A percentile compares a stretch with the other conserved stretches of the same genome.
Conservation (phyloP, 306 rosid species). For the Quercus rubra region DNA sequence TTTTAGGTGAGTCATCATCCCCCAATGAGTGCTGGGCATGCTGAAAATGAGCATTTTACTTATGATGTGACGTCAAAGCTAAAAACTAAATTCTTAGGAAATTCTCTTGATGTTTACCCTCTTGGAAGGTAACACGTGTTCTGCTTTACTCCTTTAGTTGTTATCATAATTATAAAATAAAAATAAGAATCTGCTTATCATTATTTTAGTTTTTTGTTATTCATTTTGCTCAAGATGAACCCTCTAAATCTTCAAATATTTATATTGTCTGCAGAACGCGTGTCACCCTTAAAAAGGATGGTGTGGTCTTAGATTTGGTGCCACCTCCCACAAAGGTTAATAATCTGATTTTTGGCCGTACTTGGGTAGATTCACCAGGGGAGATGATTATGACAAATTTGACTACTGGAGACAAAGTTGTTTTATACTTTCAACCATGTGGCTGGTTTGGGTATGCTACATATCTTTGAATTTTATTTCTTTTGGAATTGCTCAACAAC, state of each 20-base stretch:
- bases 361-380: slow-evolving; percentile 96
- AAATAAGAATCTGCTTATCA: neutral
- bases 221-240: neutral
- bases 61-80: slow-evolving; percentile 91
- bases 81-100: slow-evolving; percentile 89
- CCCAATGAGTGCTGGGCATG: slow-evolving; percentile 94
- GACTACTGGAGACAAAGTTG: slow-evolving; percentile 86
- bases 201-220: neutral
- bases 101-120: slow-evolving; percentile 82
- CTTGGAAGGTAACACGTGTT: slow-evolving; percentile 69
- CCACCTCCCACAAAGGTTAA: slow-evolving; percentile 95
- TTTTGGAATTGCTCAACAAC: neutral
- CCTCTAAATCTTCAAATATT: neutral
- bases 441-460: slow-evolving; percentile 86
- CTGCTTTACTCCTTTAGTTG: neutral
- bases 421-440: slow-evolving; percentile 85
- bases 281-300: slow-evolving; percentile 76
- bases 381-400: slow-evolving; percentile 86
- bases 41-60: slow-evolving; percentile 83
- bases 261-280: slow-evolving; percentile 57
- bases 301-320: slow-evolving; percentile 79
- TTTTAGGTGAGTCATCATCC: slow-evolving; percentile 95
- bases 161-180: neutral
- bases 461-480: neutral
- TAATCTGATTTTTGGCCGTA: slow-evolving; percentile 89